Evolutionary conservation across 202 grass and related monocot genomes (phyloP), one percentile per base, ranked within the genome.

Genomic region (Thinopyrum obtusiflorum): DNA sequence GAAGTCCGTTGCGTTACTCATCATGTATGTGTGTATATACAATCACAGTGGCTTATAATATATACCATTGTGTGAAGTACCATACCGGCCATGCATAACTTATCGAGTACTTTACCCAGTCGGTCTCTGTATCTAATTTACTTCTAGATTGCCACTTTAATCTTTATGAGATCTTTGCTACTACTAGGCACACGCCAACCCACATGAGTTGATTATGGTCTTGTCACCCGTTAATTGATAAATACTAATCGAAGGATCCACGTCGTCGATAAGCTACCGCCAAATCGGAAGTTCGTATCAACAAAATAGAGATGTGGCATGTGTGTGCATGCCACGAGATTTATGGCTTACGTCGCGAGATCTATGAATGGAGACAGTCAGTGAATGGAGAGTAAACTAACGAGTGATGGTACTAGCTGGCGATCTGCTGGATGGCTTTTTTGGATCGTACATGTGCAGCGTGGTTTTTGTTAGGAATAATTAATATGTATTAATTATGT

Each of bases 161-260:
- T 68, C 8, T 53, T 53, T 7, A 20, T 14, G 44, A 46, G 12
- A 14, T 53, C 47, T 18, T 53, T 53, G 47, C 11, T 46, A 13
- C 37, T 9, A 2, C 17, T 7, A 53, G 49, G 49, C 17, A 49
- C 46, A 17, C 46, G 13, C 14, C 46, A 49, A 15, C 14, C 4
- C 13, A 49, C 46, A 49, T 4, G 31, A 36, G 36, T 11, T 10
- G 79, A 75, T 57, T 23, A 85, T 46, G 88, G 40, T 78, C 64
- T 9, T 86, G 88, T 73, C 73, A 21, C 88, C 83, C 2, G 2
- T 63, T 3, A 86, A 26, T 83, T 78, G 64, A 82, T 55, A 89
- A 89, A n/a, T 78, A 18, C 40, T 26, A 71, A 49, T 3, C 6
- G 6, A 68, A 68, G 20, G 35, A 29, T 85, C 67, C 60, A 84